Percentiles rank a stretch among this genome's conserved stretches.
Conservation (phyloP, 2,329 filamentous ascomycete species). For the Pseudogymnoascus sp. region DNA sequence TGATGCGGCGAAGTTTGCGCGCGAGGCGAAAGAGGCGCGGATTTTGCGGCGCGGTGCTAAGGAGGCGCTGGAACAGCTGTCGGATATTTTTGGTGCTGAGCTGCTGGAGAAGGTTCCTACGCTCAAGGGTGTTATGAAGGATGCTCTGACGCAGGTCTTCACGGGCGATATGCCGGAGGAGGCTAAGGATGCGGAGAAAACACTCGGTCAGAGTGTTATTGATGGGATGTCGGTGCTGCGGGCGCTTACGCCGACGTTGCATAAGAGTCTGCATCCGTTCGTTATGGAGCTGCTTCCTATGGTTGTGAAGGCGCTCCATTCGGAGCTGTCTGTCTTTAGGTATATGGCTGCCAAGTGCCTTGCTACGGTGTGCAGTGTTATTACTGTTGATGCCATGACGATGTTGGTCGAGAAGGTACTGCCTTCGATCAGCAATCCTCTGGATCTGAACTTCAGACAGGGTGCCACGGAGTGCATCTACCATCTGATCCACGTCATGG, state of each 20-base stretch:
- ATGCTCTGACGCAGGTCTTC: conserved; percentile 70
- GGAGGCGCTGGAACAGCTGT: conserved; percentile 83
- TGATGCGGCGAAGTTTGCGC: conserved; percentile 83
- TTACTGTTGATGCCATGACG: conserved; percentile 91
- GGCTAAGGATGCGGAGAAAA: conserved; percentile 64
- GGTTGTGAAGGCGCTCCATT: conserved; percentile 81
- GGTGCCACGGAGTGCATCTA: conserved; percentile 94
- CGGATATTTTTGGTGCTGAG: conserved; percentile 66
- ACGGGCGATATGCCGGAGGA: conserved; percentile 62
- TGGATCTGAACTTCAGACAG: conserved; percentile 83
- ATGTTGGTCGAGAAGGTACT: conserved; percentile 89
- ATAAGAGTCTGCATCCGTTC: conserved; percentile 68
- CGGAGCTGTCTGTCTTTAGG: conserved; percentile 80
- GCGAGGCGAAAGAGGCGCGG: conserved; percentile 78
- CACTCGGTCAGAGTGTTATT: conserved; percentile 83
- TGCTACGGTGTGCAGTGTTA: conserved; percentile 94
- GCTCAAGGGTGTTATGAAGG: conserved; percentile 71
- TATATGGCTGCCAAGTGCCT: conserved; percentile 97
- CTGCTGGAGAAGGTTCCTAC: conserved; percentile 82
- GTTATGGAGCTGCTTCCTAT: conserved; percentile 77
- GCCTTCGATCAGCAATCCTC: conserved; percentile 81
- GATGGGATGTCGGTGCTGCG: conserved; percentile 90
- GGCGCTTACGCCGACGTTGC: conserved; percentile 84
- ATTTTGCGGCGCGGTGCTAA: conserved; percentile 91
- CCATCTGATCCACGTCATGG: conserved; percentile 97